Evolutionary conservation across 768 basidiomycete species (phyloP).

Genomic region (Daedalea quercina): DNA sequence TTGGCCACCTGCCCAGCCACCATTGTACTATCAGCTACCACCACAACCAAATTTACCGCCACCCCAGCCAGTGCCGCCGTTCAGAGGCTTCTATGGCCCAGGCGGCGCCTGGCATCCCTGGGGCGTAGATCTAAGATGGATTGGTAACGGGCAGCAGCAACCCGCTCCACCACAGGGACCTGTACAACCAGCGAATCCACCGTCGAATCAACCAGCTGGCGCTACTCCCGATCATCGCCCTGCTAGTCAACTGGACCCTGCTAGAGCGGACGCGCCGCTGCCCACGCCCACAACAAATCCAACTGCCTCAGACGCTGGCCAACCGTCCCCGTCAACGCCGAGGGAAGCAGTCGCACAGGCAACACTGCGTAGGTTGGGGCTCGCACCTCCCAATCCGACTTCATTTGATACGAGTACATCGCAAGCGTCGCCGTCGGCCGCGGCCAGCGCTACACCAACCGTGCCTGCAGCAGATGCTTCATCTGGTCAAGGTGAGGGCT

Average conservation of each 20-base stretch:
- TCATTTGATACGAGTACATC: conserved; percentile 5
- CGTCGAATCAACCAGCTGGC: conserved; percentile 1
- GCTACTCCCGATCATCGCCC: not conserved
- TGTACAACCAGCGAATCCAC: conserved; percentile 13
- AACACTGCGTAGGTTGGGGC: conserved; percentile 47
- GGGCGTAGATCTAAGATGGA: conserved; percentile 35
- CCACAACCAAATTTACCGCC: conserved; percentile 11
- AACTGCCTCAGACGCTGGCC: conserved; percentile 11
- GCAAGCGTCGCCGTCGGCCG: not conserved
- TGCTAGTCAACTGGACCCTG: not conserved
- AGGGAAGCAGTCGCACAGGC: conserved; percentile 60
- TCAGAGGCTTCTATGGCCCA: conserved; percentile 58
- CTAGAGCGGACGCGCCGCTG: not conserved
- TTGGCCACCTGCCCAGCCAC: conserved; percentile 6
- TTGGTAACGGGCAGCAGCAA: conserved; percentile 5
- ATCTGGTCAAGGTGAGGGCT: not conserved
- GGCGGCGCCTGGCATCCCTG: conserved; percentile 62
- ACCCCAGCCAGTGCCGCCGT: conserved; percentile 30
- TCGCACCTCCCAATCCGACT: conserved; percentile 5
- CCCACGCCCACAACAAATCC: conserved; percentile 8
- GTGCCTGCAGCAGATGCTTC: conserved; percentile 9
- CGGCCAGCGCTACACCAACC: conserved; percentile 3
- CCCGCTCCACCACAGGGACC: conserved; percentile 12
- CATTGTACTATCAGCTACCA: conserved; percentile 6
- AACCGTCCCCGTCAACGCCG: conserved; percentile 28